phyloP scores from a whole-genome alignment of 495 filamentous ascomycete genomes.

The Xylaria intraflava region DNA sequence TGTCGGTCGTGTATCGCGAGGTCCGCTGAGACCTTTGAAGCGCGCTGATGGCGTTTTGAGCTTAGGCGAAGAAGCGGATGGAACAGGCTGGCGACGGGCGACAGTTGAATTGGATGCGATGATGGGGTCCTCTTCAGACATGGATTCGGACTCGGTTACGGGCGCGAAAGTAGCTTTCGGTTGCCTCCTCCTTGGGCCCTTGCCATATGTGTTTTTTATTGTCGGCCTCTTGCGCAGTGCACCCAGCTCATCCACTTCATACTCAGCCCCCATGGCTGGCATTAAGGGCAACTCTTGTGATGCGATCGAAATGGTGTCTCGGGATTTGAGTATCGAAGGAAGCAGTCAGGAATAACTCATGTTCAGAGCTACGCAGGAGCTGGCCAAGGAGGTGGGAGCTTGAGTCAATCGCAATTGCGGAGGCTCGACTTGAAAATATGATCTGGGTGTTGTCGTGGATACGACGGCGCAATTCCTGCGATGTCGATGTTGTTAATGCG shows the following conservation, averaged over 20 bases:
- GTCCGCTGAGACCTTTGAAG: slow-evolving; percentile 7
- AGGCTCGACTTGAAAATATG: background rate
- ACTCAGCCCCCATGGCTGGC: slow-evolving; percentile 26
- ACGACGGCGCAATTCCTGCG: background rate
- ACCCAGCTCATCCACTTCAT: slow-evolving; percentile 31
- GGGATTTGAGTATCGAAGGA: background rate
- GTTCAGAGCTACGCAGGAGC: background rate
- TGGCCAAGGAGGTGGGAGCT: background rate
- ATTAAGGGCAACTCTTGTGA: background rate
- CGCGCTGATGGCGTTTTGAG: slow-evolving; percentile 11
- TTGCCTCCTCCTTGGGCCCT: slow-evolving; percentile 24
- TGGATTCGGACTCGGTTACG: slow-evolving; percentile 16
- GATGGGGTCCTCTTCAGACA: slow-evolving; percentile 24
- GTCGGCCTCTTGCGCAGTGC: slow-evolving; percentile 30
- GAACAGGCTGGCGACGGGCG: slow-evolving; percentile 12
- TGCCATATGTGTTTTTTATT: slow-evolving; percentile 36
- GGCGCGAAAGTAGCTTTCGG: slow-evolving; percentile 22
- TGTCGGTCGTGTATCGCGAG: background rate
- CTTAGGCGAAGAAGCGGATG: slow-evolving; percentile 14
- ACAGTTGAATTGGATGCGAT: slow-evolving; percentile 16
- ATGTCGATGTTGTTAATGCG: background rate
- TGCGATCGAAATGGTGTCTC: background rate
- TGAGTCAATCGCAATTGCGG: background rate
- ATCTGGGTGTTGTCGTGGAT: background rate
- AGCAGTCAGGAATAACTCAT: slow-evolving; percentile 6